Evolutionary conservation across 2,329 filamentous ascomycete species (phyloP).

Genomic region (Penicillium decumbens): DNA sequence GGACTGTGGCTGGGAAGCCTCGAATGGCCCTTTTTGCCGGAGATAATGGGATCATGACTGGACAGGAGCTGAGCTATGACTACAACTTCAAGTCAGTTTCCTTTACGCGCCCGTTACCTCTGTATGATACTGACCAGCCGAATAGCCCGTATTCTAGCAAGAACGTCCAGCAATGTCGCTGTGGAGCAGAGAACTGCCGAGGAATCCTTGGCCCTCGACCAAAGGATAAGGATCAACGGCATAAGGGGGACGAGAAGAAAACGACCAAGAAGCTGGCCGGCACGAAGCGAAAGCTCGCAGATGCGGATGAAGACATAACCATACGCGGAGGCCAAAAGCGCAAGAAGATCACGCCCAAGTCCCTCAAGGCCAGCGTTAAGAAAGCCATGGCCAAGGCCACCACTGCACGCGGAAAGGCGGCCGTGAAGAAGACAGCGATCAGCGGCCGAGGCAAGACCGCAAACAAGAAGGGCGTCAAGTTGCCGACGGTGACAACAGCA

Average conservation of each 20-base stretch:
- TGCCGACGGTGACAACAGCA: slow-evolving; percentile 29
- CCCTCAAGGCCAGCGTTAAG: slow-evolving; percentile 33
- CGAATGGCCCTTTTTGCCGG: slow-evolving; percentile 96
- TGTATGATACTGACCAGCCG: slow-evolving; percentile 10
- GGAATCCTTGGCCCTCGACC: slow-evolving; percentile 57
- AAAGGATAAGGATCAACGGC: slow-evolving; percentile 44
- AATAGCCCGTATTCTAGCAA: slow-evolving; percentile 54
- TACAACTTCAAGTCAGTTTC: slow-evolving; percentile 63
- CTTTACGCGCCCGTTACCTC: background rate
- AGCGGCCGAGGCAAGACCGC: slow-evolving; percentile 6
- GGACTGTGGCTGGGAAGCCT: slow-evolving; percentile 88
- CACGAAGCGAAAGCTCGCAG: slow-evolving; percentile 34
- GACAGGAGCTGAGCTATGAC: slow-evolving; percentile 95
- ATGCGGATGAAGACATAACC: slow-evolving; percentile 22
- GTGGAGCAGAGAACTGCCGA: slow-evolving; percentile 57
- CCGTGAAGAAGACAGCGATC: slow-evolving; percentile 16
- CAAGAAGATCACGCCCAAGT: slow-evolving; percentile 26
- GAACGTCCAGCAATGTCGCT: slow-evolving; percentile 61
- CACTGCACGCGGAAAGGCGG: slow-evolving; percentile 19
- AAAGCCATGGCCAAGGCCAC: slow-evolving; percentile 20
- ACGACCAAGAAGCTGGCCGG: slow-evolving; percentile 17
- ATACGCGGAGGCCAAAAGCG: slow-evolving; percentile 32
- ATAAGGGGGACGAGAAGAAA: slow-evolving; percentile 29
- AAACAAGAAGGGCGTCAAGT: slow-evolving; percentile 23
- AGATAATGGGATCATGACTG: slow-evolving; percentile 82